A percentile compares a stretch with the other conserved stretches of the same genome.
These are phyloP conservation scores for Cyclotella sp. DNA, from an alignment of 108 stramenopile genomes.

Conservation along the genomic window DNA sequence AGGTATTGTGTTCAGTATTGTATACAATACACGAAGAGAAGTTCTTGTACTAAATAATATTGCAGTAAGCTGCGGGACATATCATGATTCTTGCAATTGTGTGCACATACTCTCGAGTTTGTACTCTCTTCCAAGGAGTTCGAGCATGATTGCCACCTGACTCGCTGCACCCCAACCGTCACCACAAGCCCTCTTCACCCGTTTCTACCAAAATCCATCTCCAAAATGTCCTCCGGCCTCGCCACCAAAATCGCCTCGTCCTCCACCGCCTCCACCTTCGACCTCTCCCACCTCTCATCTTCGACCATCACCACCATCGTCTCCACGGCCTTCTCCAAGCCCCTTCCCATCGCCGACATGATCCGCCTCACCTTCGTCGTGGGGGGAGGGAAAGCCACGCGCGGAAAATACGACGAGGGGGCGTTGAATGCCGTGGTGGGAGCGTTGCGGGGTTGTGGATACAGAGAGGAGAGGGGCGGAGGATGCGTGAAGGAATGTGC, in stretches of 20 bases:
- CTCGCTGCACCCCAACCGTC: background rate
- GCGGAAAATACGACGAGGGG: constrained; percentile 89
- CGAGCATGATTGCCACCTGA: too few relatives aligned
- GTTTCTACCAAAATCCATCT: background rate
- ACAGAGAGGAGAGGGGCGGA: constrained; percentile 89
- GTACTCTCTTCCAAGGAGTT: too few relatives aligned
- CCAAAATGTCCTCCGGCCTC: constrained; percentile 17
- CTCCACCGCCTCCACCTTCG: background rate
- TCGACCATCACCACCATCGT: constrained; percentile 10
- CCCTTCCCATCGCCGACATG: constrained; percentile 48
- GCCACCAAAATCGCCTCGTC: constrained; percentile 13
- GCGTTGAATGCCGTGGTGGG: constrained; percentile 83
- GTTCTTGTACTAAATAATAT: too few relatives aligned
- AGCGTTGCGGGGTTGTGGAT: constrained; percentile 81
- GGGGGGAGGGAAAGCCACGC: constrained; percentile 87
- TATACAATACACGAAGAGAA: too few relatives aligned
- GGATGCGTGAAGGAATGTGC: constrained; percentile 82
- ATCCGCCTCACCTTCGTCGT: constrained; percentile 90
- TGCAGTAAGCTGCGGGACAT: too few relatives aligned
- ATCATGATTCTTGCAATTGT: too few relatives aligned
- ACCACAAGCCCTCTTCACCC: background rate
- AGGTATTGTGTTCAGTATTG: too few relatives aligned
- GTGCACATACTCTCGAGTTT: too few relatives aligned
- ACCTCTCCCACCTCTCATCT: constrained; percentile 5
- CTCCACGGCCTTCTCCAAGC: constrained; percentile 7